These are phyloP conservation scores for Draba incana DNA, from an alignment of 345 rosid species.

Conservation along the genomic window DNA sequence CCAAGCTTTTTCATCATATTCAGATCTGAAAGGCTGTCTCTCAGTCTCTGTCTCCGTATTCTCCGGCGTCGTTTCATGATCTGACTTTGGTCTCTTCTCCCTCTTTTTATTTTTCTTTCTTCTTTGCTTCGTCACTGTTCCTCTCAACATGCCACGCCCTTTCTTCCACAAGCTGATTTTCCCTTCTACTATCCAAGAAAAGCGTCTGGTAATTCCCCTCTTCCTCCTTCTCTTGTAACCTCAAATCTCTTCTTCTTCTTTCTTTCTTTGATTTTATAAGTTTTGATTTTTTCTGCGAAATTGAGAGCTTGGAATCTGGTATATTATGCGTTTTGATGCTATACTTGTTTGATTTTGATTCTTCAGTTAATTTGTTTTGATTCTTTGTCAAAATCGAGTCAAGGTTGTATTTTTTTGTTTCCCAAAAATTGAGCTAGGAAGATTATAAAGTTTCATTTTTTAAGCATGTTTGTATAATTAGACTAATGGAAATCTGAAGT, in stretches of 20 bases:
- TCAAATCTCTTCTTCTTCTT: constrained; percentile 6
- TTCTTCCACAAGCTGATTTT: constrained; percentile 76
- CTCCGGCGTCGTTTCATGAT: constrained; percentile 52
- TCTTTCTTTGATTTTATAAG: neutral
- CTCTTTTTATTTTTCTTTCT: neutral
- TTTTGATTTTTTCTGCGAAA: constrained; percentile 15
- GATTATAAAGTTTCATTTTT: constrained; percentile 18
- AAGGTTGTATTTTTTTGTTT: constrained; percentile 11
- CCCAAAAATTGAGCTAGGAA: constrained; percentile 5
- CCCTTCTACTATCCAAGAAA: constrained; percentile 64
- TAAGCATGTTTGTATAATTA: neutral
- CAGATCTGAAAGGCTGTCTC: constrained; percentile 42
- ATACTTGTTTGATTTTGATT: constrained; percentile 3
- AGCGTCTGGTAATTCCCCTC: constrained; percentile 56
- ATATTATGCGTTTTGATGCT: neutral
- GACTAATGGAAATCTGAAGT: constrained; percentile 14
- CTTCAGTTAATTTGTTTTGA: constrained; percentile 7
- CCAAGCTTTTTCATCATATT: constrained; percentile 19
- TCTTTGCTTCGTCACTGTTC: constrained; percentile 33
- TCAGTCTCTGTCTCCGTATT: constrained; percentile 41
- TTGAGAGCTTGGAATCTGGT: constrained; percentile 18
- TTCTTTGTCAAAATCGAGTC: constrained; percentile 6
- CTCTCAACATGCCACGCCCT: constrained; percentile 68
- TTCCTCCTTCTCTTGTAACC: neutral
- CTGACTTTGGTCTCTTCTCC: constrained; percentile 45